These are phyloP conservation scores for Crithidia fasciculata DNA, from an alignment of 208 protist species.

Conservation along the genomic window DNA sequence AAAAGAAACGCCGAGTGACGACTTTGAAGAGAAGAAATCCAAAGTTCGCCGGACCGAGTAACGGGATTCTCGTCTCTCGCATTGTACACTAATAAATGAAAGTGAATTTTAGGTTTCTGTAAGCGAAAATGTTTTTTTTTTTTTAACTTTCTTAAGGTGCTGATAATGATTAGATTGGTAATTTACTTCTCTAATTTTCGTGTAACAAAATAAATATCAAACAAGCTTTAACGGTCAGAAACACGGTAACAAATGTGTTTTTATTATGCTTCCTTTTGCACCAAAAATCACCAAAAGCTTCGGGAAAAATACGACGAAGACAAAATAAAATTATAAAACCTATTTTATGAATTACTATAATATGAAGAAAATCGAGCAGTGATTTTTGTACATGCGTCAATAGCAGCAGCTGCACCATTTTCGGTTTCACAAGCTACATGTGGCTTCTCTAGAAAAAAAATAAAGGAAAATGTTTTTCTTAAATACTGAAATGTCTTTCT, in stretches of 20 bases:
- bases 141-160: background rate
- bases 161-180: background rate
- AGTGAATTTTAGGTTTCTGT: background rate
- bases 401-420: no score
- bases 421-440: no score
- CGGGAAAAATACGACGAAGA: no score
- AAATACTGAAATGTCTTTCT: background rate
- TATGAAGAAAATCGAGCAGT: no score
- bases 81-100: background rate
- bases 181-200: background rate
- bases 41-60: constrained; percentile 13
- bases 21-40: background rate
- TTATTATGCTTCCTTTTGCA: no score
- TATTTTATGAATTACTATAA: no score
- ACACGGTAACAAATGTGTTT: no score
- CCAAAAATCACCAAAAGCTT: no score
- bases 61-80: background rate
- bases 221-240: no score
- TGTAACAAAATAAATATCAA: background rate
- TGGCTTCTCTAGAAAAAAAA: no score
- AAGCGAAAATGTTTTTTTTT: background rate
- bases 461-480: background rate
- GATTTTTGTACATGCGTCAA: no score
- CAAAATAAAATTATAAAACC: no score
- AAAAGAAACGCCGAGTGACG: background rate